Evolutionary conservation across 345 rosid species (phyloP).

Genomic region (Citrus trifoliata): DNA sequence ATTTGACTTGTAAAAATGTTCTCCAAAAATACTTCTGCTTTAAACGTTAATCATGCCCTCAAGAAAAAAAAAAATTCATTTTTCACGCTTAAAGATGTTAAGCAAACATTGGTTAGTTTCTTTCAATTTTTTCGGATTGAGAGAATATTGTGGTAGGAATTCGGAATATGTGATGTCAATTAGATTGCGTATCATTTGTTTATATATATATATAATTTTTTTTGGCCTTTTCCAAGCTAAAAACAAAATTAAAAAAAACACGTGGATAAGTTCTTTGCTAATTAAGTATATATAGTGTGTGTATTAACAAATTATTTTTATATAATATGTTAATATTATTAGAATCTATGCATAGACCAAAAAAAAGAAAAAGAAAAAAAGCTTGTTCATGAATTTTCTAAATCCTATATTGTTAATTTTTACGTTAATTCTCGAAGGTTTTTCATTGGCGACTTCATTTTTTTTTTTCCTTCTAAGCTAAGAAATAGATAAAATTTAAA

Average conservation of each 20-base stretch:
- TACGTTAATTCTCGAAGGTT: background rate
- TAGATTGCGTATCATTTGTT: background rate
- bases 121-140: background rate
- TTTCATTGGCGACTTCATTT: background rate
- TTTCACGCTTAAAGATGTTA: background rate
- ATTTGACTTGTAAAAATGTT: slow-evolving; percentile 21
- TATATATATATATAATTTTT: too few relatives aligned
- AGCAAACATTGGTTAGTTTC: background rate
- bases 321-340: too few relatives aligned
- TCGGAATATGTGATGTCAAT: background rate
- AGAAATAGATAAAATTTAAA: too few relatives aligned
- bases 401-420: too few relatives aligned
- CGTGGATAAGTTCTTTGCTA: background rate
- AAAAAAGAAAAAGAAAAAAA: too few relatives aligned
- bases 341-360: too few relatives aligned
- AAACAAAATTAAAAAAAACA: background rate
- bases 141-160: background rate
- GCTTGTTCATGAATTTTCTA: too few relatives aligned
- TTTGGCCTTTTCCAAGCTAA: background rate
- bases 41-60: slow-evolving; percentile 28
- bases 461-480: too few relatives aligned
- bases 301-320: too few relatives aligned
- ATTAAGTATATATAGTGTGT: too few relatives aligned
- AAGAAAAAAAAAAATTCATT: background rate
- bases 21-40: slow-evolving; percentile 7